Base-by-base conservation (phyloP, 331 rosid genomes). In the Acacia pycnantha region DNA sequence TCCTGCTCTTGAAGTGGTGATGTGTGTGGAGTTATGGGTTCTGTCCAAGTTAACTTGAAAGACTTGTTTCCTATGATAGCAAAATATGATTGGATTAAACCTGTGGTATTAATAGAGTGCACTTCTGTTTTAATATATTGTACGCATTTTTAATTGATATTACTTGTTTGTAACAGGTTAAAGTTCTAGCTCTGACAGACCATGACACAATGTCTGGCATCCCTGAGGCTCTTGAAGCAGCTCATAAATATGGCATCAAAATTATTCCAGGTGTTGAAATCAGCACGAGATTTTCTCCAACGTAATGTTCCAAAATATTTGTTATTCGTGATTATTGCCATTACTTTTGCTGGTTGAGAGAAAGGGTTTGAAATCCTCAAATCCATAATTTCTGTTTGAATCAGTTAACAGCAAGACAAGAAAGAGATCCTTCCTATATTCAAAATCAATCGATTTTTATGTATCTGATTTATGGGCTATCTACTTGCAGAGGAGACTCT, bases 151-250 rank as follows among this genome's bases (percentile, higher is more conserved):
- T 84, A 87, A 85, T 92, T 85, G 86, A 73, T 85, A 76, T 58
- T 82, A 74, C 67, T 84, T 88, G 86, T 88, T 90, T 74, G 80
- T 88, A 85, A 91, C 97, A 95, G 98, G 98, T 95, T 86, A 93
- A 91, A 87, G 98, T 91, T 92, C 97, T 95, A 90, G 99, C 99
- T 88, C 94, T 95, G 88, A 95, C 98, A 90, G 98, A 95, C 91
- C 98, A 95, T 86, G 98, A 95, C 89, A 93, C 98, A 62, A 86
- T 95, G 97, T 54, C 97, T 29, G 98, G 98, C 85, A 89, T 95
- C 79, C 92, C 95, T 3, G 98, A 95, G 87, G 98, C 98, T 48
- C 77, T 92, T 70, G 99, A 95, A 82, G 83, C 93, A 51, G 98
- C 99, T 81, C 83, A 88, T 40, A 95, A 87, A 86, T 90, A 88